Conservation (phyloP, 129 eudicot species). For the Tanacetum coccineum region DNA sequence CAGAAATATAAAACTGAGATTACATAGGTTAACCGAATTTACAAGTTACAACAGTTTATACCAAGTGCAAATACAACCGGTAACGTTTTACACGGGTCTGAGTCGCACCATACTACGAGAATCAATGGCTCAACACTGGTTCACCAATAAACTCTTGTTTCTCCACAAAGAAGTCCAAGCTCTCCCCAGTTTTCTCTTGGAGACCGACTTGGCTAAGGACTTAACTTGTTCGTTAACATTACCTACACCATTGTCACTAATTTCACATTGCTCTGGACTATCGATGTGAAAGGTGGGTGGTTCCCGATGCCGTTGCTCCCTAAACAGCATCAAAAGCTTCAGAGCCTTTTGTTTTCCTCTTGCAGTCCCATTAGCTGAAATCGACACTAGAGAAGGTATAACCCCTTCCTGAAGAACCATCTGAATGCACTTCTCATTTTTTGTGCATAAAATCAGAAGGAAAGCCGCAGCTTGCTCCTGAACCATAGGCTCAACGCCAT, state of each 20-base stretch:
- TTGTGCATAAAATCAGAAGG: slow-evolving; percentile 58
- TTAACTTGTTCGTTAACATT: slow-evolving; percentile 34
- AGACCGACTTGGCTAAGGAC: slow-evolving; percentile 42
- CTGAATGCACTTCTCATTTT: slow-evolving; percentile 67
- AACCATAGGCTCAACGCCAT: slow-evolving; percentile 58
- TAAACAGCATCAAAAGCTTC: slow-evolving; percentile 74
- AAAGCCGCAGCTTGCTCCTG: slow-evolving; percentile 92
- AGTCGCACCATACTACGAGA: slow-evolving; percentile 10
- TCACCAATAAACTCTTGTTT: slow-evolving; percentile 66
- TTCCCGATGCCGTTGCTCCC: slow-evolving; percentile 83
- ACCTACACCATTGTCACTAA: slow-evolving; percentile 18
- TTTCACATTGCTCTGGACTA: slow-evolving; percentile 19
- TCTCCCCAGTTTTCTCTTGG: slow-evolving; percentile 54
- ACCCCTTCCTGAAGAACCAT: slow-evolving; percentile 95
- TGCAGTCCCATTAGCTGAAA: slow-evolving; percentile 74
- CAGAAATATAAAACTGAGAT: not conserved
- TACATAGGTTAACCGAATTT: slow-evolving; percentile 22
- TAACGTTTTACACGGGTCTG: slow-evolving; percentile 17
- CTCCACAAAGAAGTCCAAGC: slow-evolving; percentile 74
- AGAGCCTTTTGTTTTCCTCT: slow-evolving; percentile 87
- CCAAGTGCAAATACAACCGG: slow-evolving; percentile 10
- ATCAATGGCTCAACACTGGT: slow-evolving; percentile 45
- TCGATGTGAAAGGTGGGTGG: slow-evolving; percentile 34
- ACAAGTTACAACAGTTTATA: slow-evolving; percentile 27
- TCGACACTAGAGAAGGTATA: slow-evolving; percentile 80